Evolutionary conservation across 371 early-diverging fungal genomes (phyloP).

Genomic region (Mucor irregularis): DNA sequence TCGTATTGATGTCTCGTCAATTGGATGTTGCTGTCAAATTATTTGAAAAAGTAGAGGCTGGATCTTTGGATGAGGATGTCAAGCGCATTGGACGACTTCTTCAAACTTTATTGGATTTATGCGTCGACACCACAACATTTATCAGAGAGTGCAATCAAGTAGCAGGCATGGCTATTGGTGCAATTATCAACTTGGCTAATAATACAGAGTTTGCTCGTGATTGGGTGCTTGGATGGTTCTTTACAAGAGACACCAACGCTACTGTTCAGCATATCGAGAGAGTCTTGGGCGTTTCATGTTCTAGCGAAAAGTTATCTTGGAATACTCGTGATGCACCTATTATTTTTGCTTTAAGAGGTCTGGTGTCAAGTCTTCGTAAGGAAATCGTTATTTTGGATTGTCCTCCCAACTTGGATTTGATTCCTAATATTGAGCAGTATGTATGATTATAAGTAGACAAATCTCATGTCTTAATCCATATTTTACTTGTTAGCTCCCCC

Average conservation of each 20-base stretch:
- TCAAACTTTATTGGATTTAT: constrained; percentile 30
- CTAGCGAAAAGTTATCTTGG: constrained; percentile 32
- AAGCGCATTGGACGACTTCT: constrained; percentile 18
- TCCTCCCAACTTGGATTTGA: constrained; percentile 10
- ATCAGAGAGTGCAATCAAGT: constrained; percentile 51
- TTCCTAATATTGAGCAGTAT: constrained; percentile 34
- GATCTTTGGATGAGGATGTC: constrained; percentile 8
- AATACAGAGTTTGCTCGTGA: constrained; percentile 29
- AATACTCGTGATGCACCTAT: constrained; percentile 41
- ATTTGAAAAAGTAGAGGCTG: constrained; percentile 12
- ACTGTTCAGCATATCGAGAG: constrained; percentile 6
- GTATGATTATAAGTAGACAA: too few species aligned
- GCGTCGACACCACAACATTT: constrained; percentile 28
- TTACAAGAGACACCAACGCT: constrained; percentile 9
- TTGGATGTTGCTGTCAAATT: constrained; percentile 10
- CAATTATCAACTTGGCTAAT: constrained; percentile 37
- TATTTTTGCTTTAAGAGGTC: constrained; percentile 55
- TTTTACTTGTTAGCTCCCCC: constrained; percentile 1
- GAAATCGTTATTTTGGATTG: constrained; percentile 44
- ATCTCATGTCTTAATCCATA: not conserved
- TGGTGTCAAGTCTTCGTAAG: constrained; percentile 53
- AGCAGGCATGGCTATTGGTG: constrained; percentile 50
- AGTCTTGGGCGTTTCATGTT: constrained; percentile 13
- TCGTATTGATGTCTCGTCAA: constrained; percentile 41
- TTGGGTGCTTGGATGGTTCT: constrained; percentile 41